A percentile compares a stretch with the other conserved stretches of the same genome.
Evolutionary conservation across 352 stramenopile genomes (phyloP).

Genomic region (Blastocystis sp.): DNA sequence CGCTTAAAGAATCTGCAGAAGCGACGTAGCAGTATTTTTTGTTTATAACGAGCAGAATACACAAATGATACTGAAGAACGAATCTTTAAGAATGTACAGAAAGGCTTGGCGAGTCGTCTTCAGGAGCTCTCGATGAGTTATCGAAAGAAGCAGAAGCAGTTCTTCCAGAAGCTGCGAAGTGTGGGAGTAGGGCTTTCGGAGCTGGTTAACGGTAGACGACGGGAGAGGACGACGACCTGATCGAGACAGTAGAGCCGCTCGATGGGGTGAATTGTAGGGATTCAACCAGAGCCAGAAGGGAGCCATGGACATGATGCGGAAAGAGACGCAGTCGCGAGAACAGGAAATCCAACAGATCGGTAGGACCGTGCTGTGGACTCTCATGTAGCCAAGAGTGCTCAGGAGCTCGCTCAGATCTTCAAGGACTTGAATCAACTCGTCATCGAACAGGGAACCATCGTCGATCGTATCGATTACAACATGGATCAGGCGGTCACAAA

Average conservation of each 20-base stretch:
- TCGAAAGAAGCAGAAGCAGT: slow-evolving; percentile 93
- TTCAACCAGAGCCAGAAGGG: slow-evolving; percentile 56
- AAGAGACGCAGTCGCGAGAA: slow-evolving; percentile 75
- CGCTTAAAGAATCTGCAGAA: slow-evolving; percentile 52
- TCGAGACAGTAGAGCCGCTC: neutral
- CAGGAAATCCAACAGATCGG: slow-evolving; percentile 88
- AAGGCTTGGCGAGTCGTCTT: slow-evolving; percentile 85
- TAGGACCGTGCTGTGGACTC: neutral
- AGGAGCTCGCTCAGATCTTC: slow-evolving; percentile 97
- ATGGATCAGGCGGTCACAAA: slow-evolving; percentile 99
- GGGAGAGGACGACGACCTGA: slow-evolving; percentile 12
- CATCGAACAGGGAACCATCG: slow-evolving; percentile 98
- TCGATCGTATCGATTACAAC: slow-evolving; percentile 99
- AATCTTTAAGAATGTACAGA: slow-evolving; percentile 70
- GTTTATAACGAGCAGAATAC: neutral
- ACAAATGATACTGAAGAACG: slow-evolving; percentile 61
- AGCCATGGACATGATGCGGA: slow-evolving; percentile 61
- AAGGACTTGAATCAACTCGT: slow-evolving; percentile 98
- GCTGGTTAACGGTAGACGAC: slow-evolving; percentile 6
- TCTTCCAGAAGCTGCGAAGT: slow-evolving; percentile 70
- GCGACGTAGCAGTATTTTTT: neutral
- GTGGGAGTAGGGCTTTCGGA: neutral
- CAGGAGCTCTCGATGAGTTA: slow-evolving; percentile 91
- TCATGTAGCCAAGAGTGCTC: slow-evolving; percentile 84
- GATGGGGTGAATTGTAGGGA: neutral